Evolutionary conservation across 2,329 filamentous ascomycete genomes (phyloP).

Genomic region (Raffaelea albimanens): DNA sequence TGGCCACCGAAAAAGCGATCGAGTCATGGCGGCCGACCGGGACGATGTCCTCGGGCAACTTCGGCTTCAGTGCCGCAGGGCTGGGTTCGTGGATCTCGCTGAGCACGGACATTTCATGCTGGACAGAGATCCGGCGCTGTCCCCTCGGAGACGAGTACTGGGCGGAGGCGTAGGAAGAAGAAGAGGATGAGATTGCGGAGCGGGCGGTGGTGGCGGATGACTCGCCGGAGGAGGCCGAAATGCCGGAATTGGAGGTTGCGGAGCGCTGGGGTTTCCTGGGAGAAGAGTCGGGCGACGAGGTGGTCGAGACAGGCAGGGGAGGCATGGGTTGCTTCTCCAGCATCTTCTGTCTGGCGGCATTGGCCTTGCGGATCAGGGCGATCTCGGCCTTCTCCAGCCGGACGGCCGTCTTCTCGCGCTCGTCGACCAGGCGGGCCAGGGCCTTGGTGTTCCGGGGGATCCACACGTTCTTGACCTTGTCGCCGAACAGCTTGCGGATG

Average conservation of each 20-base stretch:
- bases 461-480: slow-evolving; percentile 76
- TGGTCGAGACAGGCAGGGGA: neutral
- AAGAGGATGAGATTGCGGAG: neutral
- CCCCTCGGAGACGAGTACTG: too few relatives aligned
- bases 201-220: too few relatives aligned
- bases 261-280: neutral
- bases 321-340: slow-evolving; percentile 8
- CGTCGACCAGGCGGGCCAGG: slow-evolving; percentile 67
- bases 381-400: slow-evolving; percentile 79
- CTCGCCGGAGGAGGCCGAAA: neutral
- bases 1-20: neutral
- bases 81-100: neutral
- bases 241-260: neutral
- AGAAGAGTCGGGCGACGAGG: slow-evolving; percentile 1
- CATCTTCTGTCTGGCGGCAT: slow-evolving; percentile 48
- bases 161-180: neutral
- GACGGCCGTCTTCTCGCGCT: slow-evolving; percentile 65
- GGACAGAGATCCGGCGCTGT: too few relatives aligned
- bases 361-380: slow-evolving; percentile 66
- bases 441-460: slow-evolving; percentile 64
- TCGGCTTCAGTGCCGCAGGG: neutral
- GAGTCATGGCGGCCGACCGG: neutral
- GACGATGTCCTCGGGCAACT: neutral
- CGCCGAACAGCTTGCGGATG: slow-evolving; percentile 67
- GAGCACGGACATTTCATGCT: neutral